phyloP scores from a whole-genome alignment of 169 alveolate genomes.

The Cryptosporidium meleagridis region DNA sequence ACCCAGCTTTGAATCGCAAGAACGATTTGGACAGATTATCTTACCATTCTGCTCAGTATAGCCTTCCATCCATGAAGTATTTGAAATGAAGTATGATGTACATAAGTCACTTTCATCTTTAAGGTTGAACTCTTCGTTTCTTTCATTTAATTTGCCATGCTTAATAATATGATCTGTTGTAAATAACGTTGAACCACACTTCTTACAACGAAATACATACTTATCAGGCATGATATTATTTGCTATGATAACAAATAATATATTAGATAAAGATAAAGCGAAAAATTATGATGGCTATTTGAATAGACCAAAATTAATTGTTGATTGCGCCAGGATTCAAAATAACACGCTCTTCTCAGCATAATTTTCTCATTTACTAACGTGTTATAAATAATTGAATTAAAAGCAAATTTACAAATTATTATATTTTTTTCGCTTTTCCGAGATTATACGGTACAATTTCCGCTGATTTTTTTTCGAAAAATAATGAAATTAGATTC shows the following conservation, averaged over 20 bases:
- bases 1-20: constrained; percentile 47
- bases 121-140: not conserved
- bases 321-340: constrained; percentile 17
- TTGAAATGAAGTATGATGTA: constrained; percentile 35
- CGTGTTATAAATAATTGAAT: not conserved
- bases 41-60: constrained; percentile 30
- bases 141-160: not conserved
- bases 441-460: not conserved
- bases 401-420: not conserved
- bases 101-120: not conserved
- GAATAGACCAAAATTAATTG: not conserved
- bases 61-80: constrained; percentile 44
- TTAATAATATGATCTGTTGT: constrained; percentile 17
- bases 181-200: constrained; percentile 38
- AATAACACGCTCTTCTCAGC: not conserved
- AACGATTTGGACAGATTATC: constrained; percentile 42
- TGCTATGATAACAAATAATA: no score
- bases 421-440: constrained; percentile 22
- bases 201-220: constrained; percentile 33
- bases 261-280: not conserved
- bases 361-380: not conserved
- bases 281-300: not conserved
- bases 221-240: not conserved
- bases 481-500: not conserved
- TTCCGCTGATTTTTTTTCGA: constrained; percentile 11